Base-by-base conservation (phyloP, 805 yeast genomes). In the Lachancea quebecensis region DNA sequence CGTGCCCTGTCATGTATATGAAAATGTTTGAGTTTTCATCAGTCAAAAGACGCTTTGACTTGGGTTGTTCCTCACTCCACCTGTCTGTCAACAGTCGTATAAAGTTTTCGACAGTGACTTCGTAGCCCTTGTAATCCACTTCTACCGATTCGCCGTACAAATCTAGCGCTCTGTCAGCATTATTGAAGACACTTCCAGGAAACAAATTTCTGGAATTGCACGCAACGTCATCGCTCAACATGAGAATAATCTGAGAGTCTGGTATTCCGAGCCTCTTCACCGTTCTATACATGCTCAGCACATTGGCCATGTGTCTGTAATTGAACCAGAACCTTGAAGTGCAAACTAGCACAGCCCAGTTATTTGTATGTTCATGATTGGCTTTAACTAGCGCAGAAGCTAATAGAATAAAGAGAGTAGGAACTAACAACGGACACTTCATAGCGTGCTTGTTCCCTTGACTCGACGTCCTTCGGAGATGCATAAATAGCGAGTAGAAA, bases 291-390 rank as follows among this genome's bases (percentile, higher is more conserved):
- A 93, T 81, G 60, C 95, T 84, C 53, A 93, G 71, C 28, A 85
- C 95, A 65, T 93, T 93, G 33, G 99, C 98, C 88, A 91, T 87
- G 65, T 93, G 99, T 62, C 99, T 75, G 62, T 93, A 93, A 65
- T 93, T 93, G 74, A 93, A 93, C 99, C 99, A 93, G 68, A 93
- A 93, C 48, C 98, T 71, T 10, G 97, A 89, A 1, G 99, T 91
- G 2, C 96, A 88, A 33, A 93, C 96, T 38, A 93, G 69, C 4
- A 93, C 98, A 0, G 99, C 79, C 83, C 83, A 78, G 60, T 78
- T 78, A 56, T 78, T 78, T 6, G 82, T 89, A 78, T 68, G 83
- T 55, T 47, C 41, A n/a, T 49, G 48, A 10, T 41, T 40, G 10
- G 42, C 47, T 3, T 10, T 15, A 14, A 38, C 47, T 12, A 39